Conservation (phyloP, 176 grass and related monocot genomes). For the Panicum miliaceum region DNA sequence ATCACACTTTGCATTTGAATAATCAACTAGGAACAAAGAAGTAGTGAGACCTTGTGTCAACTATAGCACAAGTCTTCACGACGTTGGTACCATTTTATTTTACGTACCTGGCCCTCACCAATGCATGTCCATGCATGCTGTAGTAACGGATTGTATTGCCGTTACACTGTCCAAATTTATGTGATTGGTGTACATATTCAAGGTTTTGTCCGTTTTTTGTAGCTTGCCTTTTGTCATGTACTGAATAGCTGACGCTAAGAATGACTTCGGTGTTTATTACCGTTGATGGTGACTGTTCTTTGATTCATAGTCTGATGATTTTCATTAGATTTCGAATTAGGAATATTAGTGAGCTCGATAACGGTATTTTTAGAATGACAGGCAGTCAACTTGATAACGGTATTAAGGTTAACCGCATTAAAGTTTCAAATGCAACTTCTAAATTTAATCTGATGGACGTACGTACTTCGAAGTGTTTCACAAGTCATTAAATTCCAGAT, state of each 20-base stretch:
- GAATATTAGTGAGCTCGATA: background rate
- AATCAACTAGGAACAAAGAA: background rate
- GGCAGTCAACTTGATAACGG: background rate
- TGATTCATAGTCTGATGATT: background rate
- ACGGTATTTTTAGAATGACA: background rate
- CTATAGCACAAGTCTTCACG: background rate
- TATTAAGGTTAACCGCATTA: background rate
- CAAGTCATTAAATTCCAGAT: slow-evolving; percentile 1
- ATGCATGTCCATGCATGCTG: slow-evolving; percentile 42
- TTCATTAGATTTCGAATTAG: slow-evolving; percentile 5
- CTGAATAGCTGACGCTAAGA: slow-evolving; percentile 4
- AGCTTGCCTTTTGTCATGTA: slow-evolving; percentile 18
- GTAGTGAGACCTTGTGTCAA: background rate
- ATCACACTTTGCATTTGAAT: background rate
- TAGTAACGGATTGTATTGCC: background rate
- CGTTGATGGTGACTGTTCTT: background rate
- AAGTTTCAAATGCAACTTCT: slow-evolving; percentile 1
- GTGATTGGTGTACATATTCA: background rate
- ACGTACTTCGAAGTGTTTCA: background rate
- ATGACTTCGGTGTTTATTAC: background rate
- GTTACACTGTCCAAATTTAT: background rate
- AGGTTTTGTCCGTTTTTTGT: background rate
- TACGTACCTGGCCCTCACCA: slow-evolving; percentile 27
- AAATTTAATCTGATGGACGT: background rate
- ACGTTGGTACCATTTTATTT: background rate